phyloP scores from a whole-genome alignment of 2,329 filamentous ascomycete species.

The Orbilia ellipsospora region DNA sequence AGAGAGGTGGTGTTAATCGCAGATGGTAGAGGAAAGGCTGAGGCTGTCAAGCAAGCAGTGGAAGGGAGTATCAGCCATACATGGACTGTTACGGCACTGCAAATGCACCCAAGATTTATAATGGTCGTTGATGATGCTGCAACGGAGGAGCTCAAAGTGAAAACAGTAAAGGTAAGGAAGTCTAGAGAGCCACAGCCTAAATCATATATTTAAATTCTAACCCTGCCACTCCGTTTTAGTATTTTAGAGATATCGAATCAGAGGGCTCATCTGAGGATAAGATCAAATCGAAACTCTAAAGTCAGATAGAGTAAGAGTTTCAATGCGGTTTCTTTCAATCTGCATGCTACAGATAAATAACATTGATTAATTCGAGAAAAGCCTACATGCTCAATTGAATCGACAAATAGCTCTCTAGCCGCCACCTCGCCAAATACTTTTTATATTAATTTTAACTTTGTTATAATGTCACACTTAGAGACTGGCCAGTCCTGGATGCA shows the following conservation, averaged over 20 bases:
- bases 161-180: conserved; percentile 70
- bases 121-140: conserved; percentile 86
- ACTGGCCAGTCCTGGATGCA: too few species aligned
- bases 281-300: conserved; percentile 13
- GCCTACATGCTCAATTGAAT: too few species aligned
- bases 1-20: conserved; percentile 85
- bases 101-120: conserved; percentile 83
- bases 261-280: not conserved
- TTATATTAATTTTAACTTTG: too few species aligned
- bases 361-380: too few species aligned
- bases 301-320: too few species aligned
- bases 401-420: too few species aligned
- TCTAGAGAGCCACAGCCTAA: too few species aligned
- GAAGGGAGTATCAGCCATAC: conserved; percentile 88
- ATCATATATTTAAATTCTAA: conserved; percentile 6
- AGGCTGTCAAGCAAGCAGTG: conserved; percentile 81
- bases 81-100: conserved; percentile 86
- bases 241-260: conserved; percentile 44
- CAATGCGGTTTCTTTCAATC: too few species aligned
- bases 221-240: conserved; percentile 11
- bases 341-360: too few species aligned
- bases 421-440: too few species aligned
- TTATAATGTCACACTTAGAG: too few species aligned
- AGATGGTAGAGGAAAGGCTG: conserved; percentile 81
- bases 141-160: conserved; percentile 77